Evolutionary conservation across 2,329 filamentous ascomycete species (phyloP), one percentile per base, ranked within the genome.

Genomic region (Hymenoscyphus fraxineus): DNA sequence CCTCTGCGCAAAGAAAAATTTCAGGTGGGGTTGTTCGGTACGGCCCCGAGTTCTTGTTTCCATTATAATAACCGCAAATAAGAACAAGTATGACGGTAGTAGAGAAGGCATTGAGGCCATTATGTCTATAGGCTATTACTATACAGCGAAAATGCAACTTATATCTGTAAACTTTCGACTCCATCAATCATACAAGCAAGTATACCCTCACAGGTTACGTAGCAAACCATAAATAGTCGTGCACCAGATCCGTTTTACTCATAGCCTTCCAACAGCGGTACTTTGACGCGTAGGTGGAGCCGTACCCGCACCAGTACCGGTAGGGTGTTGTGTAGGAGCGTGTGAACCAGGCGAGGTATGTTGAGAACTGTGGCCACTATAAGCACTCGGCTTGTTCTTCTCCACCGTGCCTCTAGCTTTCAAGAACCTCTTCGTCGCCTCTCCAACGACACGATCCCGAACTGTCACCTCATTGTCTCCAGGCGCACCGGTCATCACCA

Each of bases 331-430:
- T 51, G 44, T 27, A 51, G 44, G 44, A 27, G 44, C n/a, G 7
- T 51, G 44, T 12, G 6, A n/a, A n/a, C 22, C 44, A 51, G 19
- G 19, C 19, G n/a, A 51, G 4, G 6, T 51, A 12, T 51, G 44
- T 51, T 51, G 44, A n/a, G 22, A 22, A 51, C n/a, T 55, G 22
- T 62, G 60, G 32, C 61, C 66, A 56, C 27, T 64, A 62, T 69
- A 69, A 39, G 59, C 58, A 63, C 22, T 60, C 6, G 69, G 69
- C 32, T 66, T 65, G 56, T 69, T 69, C 59, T 58, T 66, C 55
- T 65, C 63, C 2, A 70, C 65, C 38, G 69, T 69, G 22, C 61
- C 66, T 51, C 65, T 69, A 13, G 69, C 69, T 40, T 56, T 64
- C 39, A 57, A 31, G 58, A 64, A 70, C 56, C 63, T 56, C 22